Evolutionary conservation across 371 early-diverging fungal genomes (phyloP), one percentile per base, ranked within the genome.

Genomic region (Mucor indicus): DNA sequence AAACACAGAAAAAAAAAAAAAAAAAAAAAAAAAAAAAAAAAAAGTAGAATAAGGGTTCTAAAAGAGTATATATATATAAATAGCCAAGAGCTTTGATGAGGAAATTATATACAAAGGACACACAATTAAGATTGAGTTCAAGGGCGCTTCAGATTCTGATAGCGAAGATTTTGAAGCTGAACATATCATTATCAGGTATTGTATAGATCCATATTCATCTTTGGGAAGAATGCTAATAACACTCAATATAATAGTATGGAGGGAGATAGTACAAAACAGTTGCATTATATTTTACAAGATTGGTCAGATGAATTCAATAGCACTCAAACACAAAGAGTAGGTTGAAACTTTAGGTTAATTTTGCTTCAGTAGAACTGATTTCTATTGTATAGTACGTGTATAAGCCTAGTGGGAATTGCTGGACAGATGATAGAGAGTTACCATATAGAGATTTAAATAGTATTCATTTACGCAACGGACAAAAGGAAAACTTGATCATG

Each of bases 241-340:
- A n/a, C n/a, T n/a, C n/a, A 21, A 25, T 8, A 23, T 11, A 6
- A 24, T 32, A 50, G 50, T 11, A 50, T 50, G 50, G 13, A 22
- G 3, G 43, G 37, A 15, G 13, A 30, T 11, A 21, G 36, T 21
- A 50, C 36, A 5, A 50, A 27, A 15, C 11, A 40, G 11, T 17
- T 50, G 6, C 50, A 50, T 27, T 16, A 43, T 1, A 42, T 50
- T 29, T 36, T 50, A 13, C 50, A 50, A 37, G 50, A 50, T 37
- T 60, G 63, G 66, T 53, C 61, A 9, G 61, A 63, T 25, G 52
- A 41, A 20, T 64, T 50, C 48, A 54, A 61, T 40, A 47, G 39
- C 2, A 46, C 51, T 3, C 46, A 56, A 24, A 38, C 42, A 5
- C 29, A 42, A 2, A 44, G 44, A 32, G 58, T 54, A 47, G 25